These are phyloP conservation scores for Babesia gibsoni DNA, from an alignment of 169 alveolate genomes.

Conservation along the genomic window DNA sequence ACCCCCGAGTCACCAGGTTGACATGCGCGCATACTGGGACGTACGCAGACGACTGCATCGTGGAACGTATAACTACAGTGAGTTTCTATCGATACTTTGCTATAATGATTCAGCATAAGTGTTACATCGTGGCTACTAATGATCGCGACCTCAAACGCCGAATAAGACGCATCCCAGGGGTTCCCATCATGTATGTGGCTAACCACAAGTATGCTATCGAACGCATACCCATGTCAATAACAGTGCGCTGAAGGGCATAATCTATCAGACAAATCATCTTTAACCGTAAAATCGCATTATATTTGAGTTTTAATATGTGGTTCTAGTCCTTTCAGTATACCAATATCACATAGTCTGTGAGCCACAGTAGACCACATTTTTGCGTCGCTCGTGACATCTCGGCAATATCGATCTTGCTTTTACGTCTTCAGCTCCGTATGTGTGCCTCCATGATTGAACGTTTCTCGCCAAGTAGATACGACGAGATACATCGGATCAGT, in stretches of 20 bases:
- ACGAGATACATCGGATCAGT: too few species aligned
- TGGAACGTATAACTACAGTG: constrained; percentile 86
- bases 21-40: constrained; percentile 97
- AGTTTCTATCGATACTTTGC: constrained; percentile 2
- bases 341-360: too few species aligned
- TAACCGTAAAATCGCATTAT: too few species aligned
- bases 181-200: constrained; percentile 95
- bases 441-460: too few species aligned
- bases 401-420: too few species aligned
- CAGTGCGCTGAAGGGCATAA: constrained; percentile 72
- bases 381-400: too few species aligned
- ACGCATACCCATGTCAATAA: constrained; percentile 91
- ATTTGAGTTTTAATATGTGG: too few species aligned
- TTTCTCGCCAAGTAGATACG: too few species aligned
- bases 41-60: constrained; percentile 99
- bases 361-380: too few species aligned
- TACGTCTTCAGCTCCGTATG: too few species aligned
- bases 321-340: too few species aligned
- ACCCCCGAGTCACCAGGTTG: constrained; percentile 93
- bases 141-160: constrained; percentile 97
- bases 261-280: too few species aligned
- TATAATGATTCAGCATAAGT: constrained; percentile 81
- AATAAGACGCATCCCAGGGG: constrained; percentile 97
- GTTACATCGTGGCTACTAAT: constrained; percentile 97
- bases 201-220: constrained; percentile 94